phyloP scores from a whole-genome alignment of 345 rosid genomes.

The Carallia brachiata region DNA sequence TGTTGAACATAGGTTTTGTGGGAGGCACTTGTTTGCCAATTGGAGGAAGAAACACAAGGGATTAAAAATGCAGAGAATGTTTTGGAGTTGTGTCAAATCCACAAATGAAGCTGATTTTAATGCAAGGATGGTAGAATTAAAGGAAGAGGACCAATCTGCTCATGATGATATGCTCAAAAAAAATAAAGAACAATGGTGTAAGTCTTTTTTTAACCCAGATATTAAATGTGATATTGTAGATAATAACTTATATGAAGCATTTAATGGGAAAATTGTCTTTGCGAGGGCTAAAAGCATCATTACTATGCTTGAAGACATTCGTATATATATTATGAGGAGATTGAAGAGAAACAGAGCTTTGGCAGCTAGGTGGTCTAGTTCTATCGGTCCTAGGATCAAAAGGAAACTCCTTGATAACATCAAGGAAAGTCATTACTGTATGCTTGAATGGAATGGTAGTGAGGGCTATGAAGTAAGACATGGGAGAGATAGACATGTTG shows the following conservation, averaged over 20 bases:
- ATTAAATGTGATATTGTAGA: not conserved
- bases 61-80: not conserved
- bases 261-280: not conserved
- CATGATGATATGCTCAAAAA: not conserved
- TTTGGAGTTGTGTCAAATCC: not conserved
- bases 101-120: not conserved
- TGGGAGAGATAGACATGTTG: no score
- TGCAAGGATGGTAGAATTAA: not conserved
- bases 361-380: no score
- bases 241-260: not conserved
- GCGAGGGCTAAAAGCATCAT: no score
- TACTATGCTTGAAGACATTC: no score
- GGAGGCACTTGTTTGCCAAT: not conserved
- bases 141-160: not conserved
- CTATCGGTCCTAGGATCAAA: no score
- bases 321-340: no score
- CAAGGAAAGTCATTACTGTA: no score
- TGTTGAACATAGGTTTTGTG: not conserved
- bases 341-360: no score
- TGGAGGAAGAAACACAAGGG: not conserved
- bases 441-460: no score
- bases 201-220: not conserved
- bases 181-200: no score
- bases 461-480: no score
- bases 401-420: no score